Conservation (phyloP, 2,329 filamentous ascomycete genomes). For the Penicillium sclerotigenum region DNA sequence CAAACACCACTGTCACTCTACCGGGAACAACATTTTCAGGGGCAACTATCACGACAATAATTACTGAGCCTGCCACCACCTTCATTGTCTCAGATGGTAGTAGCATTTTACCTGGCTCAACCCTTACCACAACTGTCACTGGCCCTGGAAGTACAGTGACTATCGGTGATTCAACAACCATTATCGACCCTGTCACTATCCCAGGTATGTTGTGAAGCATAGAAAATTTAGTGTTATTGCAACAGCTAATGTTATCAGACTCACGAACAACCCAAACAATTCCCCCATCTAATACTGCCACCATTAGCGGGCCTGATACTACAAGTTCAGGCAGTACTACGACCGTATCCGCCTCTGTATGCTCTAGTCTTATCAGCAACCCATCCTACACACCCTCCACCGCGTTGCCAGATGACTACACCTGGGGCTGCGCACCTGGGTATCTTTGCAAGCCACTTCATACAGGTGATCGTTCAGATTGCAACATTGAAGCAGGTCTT, state of each 20-base stretch:
- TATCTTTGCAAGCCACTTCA: slow-evolving; percentile 42
- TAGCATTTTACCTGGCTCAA: slow-evolving; percentile 6
- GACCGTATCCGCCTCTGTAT: slow-evolving; percentile 21
- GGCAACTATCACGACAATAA: slow-evolving; percentile 6
- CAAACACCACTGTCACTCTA: slow-evolving; percentile 2
- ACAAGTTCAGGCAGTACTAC: not conserved
- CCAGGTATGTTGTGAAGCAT: slow-evolving; percentile 4
- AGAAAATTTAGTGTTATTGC: not conserved
- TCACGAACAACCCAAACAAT: not conserved
- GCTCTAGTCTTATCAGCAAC: slow-evolving; percentile 28
- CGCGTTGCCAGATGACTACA: slow-evolving; percentile 31
- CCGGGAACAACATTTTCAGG: not conserved
- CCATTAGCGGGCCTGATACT: not conserved
- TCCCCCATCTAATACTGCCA: not conserved
- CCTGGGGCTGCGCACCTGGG: slow-evolving; percentile 46
- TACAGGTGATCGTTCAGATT: slow-evolving; percentile 30
- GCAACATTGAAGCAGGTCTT: slow-evolving; percentile 42
- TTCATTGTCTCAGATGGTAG: not conserved
- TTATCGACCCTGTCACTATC: not conserved
- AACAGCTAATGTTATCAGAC: slow-evolving; percentile 1
- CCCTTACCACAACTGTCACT: slow-evolving; percentile 1
- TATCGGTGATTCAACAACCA: not conserved
- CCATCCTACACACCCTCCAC: slow-evolving; percentile 29
- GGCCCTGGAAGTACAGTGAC: slow-evolving; percentile 1
- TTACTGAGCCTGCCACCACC: slow-evolving; percentile 3